Base-by-base conservation (phyloP, 306 rosid species). In the Cajanus cajan region DNA sequence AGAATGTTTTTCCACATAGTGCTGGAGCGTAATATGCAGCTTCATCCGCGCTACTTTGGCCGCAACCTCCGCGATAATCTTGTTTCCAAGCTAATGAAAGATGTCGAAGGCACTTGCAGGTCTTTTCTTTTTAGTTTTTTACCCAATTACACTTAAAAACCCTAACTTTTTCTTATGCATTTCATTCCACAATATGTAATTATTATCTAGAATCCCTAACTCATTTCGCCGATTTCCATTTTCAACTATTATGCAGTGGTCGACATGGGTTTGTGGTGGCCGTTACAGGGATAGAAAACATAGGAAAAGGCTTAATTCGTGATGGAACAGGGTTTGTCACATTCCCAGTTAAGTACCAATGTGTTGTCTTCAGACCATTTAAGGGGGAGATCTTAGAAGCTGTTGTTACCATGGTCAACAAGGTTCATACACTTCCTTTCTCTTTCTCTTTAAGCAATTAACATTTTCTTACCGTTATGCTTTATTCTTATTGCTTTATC, bases 101-200 rank as follows among this genome's bases (percentile, higher is more conserved):
- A 92, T 80, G 98, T 95, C 1, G 98, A 95, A 83, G 98, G 98
- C 68, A 95, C 97, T 71, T 94, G 98, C 95, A 90, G 97, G 98
- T 91, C 28, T 14, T 16, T 75, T 45, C 15, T 4, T 12, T 54
- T 19, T 7, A 19, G 0, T 43, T 5, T 8, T 4, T 18, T 71
- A 28, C 31, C 31, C 31, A 28, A 28, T 3, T 28, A 28, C 31
- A 28, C 31, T 1, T 28, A 28, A 28, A 28, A 28, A 28, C 31
- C 31, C 31, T 28, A 28, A 28, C 31, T 28, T 28, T n/a, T 28
- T 28, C 31, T 28, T 1, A 1, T 3, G 31, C 31, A 28, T 28
- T 28, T 28, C 31, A 1, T 28, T 28, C 3, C 31, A 28, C 31
- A 28, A 1, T 28, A 3, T 28, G 3, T 28, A 28, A 28, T 28